phyloP scores from a whole-genome alignment of 192 early-diverging fungal species.

The Mortierella alpina region DNA sequence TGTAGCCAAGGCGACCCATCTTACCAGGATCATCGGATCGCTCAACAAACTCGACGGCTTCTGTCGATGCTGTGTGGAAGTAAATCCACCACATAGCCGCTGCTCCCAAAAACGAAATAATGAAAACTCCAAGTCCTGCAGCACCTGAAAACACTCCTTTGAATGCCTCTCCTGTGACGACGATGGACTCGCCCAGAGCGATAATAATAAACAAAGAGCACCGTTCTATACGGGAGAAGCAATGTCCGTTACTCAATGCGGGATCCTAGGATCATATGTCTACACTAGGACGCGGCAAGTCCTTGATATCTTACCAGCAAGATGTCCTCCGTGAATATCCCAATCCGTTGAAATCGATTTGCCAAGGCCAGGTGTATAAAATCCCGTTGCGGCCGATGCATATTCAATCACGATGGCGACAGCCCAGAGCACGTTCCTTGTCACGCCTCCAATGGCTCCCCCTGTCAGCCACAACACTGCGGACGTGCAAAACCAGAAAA shows the following conservation, averaged over 20 bases:
- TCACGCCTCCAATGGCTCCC: slow-evolving; percentile 31
- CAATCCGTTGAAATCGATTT: slow-evolving; percentile 24
- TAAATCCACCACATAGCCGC: slow-evolving; percentile 51
- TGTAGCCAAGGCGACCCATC: slow-evolving; percentile 43
- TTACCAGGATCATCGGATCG: slow-evolving; percentile 25
- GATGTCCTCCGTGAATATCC: slow-evolving; percentile 45
- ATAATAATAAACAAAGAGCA: slow-evolving; percentile 48
- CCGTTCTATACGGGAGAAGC: slow-evolving; percentile 13
- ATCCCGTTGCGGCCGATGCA: slow-evolving; percentile 9
- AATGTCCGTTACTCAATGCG: neutral
- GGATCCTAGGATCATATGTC: neutral
- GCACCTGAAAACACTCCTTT: slow-evolving; percentile 10
- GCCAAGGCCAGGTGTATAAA: slow-evolving; percentile 29
- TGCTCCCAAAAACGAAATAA: slow-evolving; percentile 34
- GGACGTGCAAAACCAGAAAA: slow-evolving; percentile 8
- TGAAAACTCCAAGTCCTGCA: slow-evolving; percentile 31
- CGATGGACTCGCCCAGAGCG: slow-evolving; percentile 45
- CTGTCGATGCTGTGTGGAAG: slow-evolving; percentile 32
- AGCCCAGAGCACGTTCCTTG: slow-evolving; percentile 35
- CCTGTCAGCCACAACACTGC: slow-evolving; percentile 43
- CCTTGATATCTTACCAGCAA: slow-evolving; percentile 27
- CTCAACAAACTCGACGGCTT: slow-evolving; percentile 31
- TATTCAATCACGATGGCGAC: slow-evolving; percentile 43
- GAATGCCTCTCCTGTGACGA: slow-evolving; percentile 41
- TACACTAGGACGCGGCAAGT: no score